Evolutionary conservation across 2,329 filamentous ascomycete genomes (phyloP).

Genomic region (Colletotrichum sp.): DNA sequence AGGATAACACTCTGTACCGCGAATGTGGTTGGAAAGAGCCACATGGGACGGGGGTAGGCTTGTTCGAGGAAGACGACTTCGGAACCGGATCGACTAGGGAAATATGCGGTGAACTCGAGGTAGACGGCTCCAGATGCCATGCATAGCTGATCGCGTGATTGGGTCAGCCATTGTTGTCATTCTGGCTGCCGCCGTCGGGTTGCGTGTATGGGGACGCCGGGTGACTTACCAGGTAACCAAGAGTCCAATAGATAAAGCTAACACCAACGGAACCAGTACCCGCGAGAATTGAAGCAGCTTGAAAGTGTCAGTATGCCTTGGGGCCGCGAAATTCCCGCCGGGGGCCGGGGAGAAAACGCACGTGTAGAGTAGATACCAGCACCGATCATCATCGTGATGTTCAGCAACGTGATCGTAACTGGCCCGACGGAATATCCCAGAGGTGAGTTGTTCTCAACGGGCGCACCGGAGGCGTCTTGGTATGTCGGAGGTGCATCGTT

Average conservation of each 20-base stretch:
- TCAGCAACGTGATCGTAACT: slow-evolving; percentile 62
- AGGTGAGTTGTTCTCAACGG: slow-evolving; percentile 62
- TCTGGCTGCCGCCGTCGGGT: not conserved
- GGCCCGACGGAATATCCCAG: slow-evolving; percentile 65
- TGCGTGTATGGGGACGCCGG: slow-evolving; percentile 41
- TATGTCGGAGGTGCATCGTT: slow-evolving; percentile 21
- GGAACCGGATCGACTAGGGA: slow-evolving; percentile 68
- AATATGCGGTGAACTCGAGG: slow-evolving; percentile 69
- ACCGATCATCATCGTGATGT: slow-evolving; percentile 67
- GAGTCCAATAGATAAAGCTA: slow-evolving; percentile 66
- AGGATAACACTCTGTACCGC: slow-evolving; percentile 67
- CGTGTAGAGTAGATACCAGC: slow-evolving; percentile 64
- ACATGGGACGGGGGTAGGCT: slow-evolving; percentile 66
- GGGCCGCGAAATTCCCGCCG: no score
- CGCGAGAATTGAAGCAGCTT: slow-evolving; percentile 60
- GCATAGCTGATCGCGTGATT: slow-evolving; percentile 49
- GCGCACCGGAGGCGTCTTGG: slow-evolving; percentile 49
- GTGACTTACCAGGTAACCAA: slow-evolving; percentile 64
- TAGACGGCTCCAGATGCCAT: slow-evolving; percentile 59
- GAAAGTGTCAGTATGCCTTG: not conserved
- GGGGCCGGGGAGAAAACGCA: slow-evolving; percentile 28
- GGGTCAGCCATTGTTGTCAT: not conserved
- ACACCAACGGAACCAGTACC: slow-evolving; percentile 68
- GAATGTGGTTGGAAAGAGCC: slow-evolving; percentile 68
- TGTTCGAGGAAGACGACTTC: slow-evolving; percentile 75